Percentiles rank a stretch among this genome's conserved stretches.
Evolutionary conservation across 371 early-diverging fungal genomes (phyloP).

Genomic region (Apophysomyces variabilis): DNA sequence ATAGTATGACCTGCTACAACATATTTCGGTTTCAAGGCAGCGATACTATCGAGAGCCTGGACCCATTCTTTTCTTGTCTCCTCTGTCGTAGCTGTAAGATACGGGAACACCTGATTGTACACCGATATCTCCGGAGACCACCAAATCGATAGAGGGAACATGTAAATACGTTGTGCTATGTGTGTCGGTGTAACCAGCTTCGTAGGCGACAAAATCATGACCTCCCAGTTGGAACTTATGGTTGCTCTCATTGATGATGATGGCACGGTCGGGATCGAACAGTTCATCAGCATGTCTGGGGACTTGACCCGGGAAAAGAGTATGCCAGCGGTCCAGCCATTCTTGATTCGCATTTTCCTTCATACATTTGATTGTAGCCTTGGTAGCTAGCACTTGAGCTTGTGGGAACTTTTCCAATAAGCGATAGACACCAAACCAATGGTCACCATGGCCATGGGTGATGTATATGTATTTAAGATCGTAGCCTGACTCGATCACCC

Average conservation of each 20-base stretch:
- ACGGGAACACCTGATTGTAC: conserved; percentile 1
- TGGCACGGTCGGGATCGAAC: not conserved
- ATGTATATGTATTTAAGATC: not conserved
- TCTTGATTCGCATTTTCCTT: conserved; percentile 1
- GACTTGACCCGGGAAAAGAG: not conserved
- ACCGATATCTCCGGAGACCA: conserved; percentile 3
- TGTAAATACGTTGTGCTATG: conserved; percentile 1
- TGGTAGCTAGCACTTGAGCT: not conserved
- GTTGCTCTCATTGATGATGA: not conserved
- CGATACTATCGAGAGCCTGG: not conserved
- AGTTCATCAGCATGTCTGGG: not conserved
- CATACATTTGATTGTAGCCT: not conserved
- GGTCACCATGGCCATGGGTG: not conserved
- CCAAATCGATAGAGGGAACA: conserved; percentile 1
- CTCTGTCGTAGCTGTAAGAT: not conserved
- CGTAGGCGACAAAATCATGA: not conserved
- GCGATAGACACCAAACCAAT: not conserved
- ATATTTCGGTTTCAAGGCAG: not conserved
- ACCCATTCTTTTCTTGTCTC: conserved; percentile 7
- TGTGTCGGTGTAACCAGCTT: conserved; percentile 2
- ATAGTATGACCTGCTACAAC: conserved; percentile 1
- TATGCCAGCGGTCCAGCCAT: not conserved
- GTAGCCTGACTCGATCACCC: conserved; percentile 1
- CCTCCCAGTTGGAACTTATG: not conserved
- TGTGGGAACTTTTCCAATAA: not conserved